Evolutionary conservation across 306 rosid genomes (phyloP).

Genomic region (Vigna hirtella): DNA sequence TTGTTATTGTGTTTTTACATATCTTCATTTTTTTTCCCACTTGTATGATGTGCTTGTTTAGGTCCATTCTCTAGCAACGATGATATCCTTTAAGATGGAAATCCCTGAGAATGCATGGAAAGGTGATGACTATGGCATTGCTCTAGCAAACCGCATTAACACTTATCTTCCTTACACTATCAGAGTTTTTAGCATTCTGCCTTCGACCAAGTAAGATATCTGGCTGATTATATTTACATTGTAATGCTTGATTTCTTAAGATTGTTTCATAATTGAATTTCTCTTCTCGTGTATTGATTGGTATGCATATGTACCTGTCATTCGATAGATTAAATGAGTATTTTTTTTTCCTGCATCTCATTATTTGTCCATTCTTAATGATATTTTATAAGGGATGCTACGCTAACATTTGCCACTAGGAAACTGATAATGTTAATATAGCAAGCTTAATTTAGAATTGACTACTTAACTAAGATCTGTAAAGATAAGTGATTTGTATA

Average conservation of each 20-base stretch:
- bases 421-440: neutral
- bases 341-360: neutral
- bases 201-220: slow-evolving; percentile 75
- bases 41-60: slow-evolving; percentile 43
- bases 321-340: slow-evolving; percentile 16
- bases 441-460: slow-evolving; percentile 20
- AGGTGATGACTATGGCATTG: slow-evolving; percentile 69
- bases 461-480: neutral
- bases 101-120: slow-evolving; percentile 86
- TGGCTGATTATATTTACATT: slow-evolving; percentile 12
- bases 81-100: slow-evolving; percentile 91
- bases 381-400: slow-evolving; percentile 9
- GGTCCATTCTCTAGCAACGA: slow-evolving; percentile 90
- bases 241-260: slow-evolving; percentile 11
- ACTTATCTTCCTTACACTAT: slow-evolving; percentile 71
- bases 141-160: slow-evolving; percentile 71
- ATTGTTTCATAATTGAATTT: slow-evolving; percentile 6
- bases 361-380: neutral
- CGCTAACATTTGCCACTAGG: slow-evolving; percentile 8
- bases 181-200: slow-evolving; percentile 79
- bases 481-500: neutral
- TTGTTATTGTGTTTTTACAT: slow-evolving; percentile 10
- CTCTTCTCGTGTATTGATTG: slow-evolving; percentile 14
- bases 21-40: slow-evolving; percentile 2
- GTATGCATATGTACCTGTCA: slow-evolving; percentile 4